Evolutionary conservation across 2,329 filamentous ascomycete genomes (phyloP), one percentile per base, ranked within the genome.

Genomic region (Xylaria polymorpha): DNA sequence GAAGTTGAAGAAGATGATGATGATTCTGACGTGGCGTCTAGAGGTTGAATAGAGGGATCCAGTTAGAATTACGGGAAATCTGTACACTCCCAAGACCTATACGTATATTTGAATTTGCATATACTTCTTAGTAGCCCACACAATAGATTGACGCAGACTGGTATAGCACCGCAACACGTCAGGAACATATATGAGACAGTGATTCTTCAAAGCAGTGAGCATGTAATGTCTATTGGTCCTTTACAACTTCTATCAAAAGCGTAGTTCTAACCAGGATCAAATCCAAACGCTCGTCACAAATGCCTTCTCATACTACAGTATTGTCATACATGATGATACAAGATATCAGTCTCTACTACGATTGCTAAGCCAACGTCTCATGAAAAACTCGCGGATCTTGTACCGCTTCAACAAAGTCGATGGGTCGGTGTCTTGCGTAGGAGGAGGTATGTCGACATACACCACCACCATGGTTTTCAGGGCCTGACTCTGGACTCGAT

Each of bases 391-490:
- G 69, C 93, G 86, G 25, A 98, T 86, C 74, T 86, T 91, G 78
- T 97, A 98, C 64, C 86, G 83, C 74, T 85, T 85, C 75, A 98
- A 80, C 32, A 92, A 79, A 10, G 82, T 83, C 1, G 89, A 86
- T 60, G 96, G 85, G 68, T 92, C 89, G 32, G 83, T 77, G 66
- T 80, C 79, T 18, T 83, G 75, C 18, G 83, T 83, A 43, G 93
- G 92, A 3, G 91, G 86, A 1, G 96, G 96, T 5, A 99, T 86
- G 72, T 98, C 94, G 14, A 99, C 94, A 77, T 98, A 99, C 48
- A 92, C 91, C 39, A 99, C 79, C 44, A 98, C 90, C 73, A 99
- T 80, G 58, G 90, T 97, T 85, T 99, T 99, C 78, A 91, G 89
- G 5, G 97, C 96, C 75, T 97, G 93, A 1, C 91, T 91, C 74